Evolutionary conservation across 768 basidiomycete genomes (phyloP).

Genomic region (Podaxis sp.): DNA sequence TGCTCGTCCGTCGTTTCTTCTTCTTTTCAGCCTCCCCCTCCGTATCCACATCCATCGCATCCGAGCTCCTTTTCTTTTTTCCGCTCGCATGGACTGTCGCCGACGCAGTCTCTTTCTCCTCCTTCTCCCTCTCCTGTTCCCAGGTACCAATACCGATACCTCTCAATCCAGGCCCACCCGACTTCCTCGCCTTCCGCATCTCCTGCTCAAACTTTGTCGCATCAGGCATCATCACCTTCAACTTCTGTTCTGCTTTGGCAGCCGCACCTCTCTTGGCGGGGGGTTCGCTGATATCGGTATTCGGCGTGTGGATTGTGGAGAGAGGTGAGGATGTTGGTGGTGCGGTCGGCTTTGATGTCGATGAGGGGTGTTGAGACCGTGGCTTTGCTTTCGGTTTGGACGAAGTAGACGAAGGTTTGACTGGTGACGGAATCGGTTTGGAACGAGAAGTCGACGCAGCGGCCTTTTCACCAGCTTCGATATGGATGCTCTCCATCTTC

Average conservation of each 20-base stretch:
- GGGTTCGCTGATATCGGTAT: not conserved
- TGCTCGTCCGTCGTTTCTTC: slow-evolving; percentile 8
- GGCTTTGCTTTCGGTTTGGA: slow-evolving; percentile 17
- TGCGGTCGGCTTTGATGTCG: not conserved
- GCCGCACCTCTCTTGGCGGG: slow-evolving; percentile 42
- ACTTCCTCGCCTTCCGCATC: slow-evolving; percentile 40
- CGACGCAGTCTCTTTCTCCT: not conserved
- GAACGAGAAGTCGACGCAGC: not conserved
- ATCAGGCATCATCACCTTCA: slow-evolving; percentile 80
- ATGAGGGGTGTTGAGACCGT: slow-evolving; percentile 1
- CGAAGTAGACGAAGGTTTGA: not conserved
- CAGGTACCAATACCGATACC: slow-evolving; percentile 21
- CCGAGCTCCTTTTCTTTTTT: slow-evolving; percentile 19
- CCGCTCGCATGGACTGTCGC: slow-evolving; percentile 13
- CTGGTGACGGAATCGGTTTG: slow-evolving; percentile 9
- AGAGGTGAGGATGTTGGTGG: slow-evolving; percentile 13
- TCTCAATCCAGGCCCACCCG: slow-evolving; percentile 22
- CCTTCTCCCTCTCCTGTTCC: slow-evolving; percentile 16
- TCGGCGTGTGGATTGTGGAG: slow-evolving; percentile 9
- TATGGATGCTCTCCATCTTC: slow-evolving; percentile 29
- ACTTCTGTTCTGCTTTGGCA: slow-evolving; percentile 43
- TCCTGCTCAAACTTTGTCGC: slow-evolving; percentile 69
- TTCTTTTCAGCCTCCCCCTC: slow-evolving; percentile 2
- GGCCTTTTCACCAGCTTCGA: slow-evolving; percentile 23
- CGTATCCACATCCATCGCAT: slow-evolving; percentile 2